Evolutionary conservation across 306 rosid genomes (phyloP).

Genomic region (Vigna unguiculata): DNA sequence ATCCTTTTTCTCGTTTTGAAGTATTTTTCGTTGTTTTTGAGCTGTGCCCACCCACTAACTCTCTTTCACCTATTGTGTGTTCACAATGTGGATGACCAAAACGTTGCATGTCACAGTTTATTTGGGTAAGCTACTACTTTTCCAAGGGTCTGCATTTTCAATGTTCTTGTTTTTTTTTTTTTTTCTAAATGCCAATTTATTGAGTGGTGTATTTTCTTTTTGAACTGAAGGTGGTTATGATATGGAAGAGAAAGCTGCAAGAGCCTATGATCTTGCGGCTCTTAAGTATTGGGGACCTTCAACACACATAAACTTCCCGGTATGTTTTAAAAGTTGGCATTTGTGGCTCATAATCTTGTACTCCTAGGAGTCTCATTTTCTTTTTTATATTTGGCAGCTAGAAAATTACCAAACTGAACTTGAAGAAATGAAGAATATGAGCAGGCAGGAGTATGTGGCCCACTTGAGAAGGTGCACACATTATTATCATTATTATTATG

Average conservation of each 20-base stretch:
- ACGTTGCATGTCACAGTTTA: constrained; percentile 66
- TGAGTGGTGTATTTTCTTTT: constrained; percentile 12
- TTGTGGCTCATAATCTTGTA: neutral
- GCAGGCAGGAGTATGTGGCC: constrained; percentile 88
- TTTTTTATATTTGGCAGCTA: constrained; percentile 50
- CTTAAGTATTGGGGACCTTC: constrained; percentile 95
- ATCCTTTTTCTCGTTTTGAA: constrained; percentile 14
- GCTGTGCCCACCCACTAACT: constrained; percentile 51
- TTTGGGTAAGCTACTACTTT: constrained; percentile 67
- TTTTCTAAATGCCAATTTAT: constrained; percentile 6
- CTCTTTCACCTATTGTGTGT: constrained; percentile 49
- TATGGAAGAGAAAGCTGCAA: constrained; percentile 96
- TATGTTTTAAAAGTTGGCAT: constrained; percentile 26
- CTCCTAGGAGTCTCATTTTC: constrained; percentile 8
- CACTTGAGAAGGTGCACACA: constrained; percentile 78
- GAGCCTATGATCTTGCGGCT: constrained; percentile 95
- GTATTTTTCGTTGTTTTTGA: constrained; percentile 40
- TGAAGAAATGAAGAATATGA: constrained; percentile 92
- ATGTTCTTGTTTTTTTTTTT: neutral
- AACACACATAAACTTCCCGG: constrained; percentile 85
- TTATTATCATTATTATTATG: neutral
- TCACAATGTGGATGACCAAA: constrained; percentile 54
- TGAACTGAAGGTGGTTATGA: constrained; percentile 86
- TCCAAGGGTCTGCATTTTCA: neutral
- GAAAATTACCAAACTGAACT: constrained; percentile 71